These are phyloP conservation scores for Vitis labrusca DNA, from an alignment of 164 flowering plant genomes.

Conservation along the genomic window DNA sequence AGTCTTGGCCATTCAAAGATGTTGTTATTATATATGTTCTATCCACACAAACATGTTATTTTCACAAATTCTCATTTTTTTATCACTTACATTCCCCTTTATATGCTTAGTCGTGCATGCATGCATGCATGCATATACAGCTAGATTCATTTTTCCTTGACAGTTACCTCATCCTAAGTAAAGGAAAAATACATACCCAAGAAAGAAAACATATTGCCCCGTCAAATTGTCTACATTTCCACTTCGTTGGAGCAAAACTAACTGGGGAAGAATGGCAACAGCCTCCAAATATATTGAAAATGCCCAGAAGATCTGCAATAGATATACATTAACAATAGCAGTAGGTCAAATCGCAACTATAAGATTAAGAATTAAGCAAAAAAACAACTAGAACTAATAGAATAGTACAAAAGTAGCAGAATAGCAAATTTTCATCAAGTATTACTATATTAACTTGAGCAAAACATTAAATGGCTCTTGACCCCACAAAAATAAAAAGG, in stretches of 20 bases:
- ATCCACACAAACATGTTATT: too few species aligned
- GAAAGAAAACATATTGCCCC: conserved; percentile 85
- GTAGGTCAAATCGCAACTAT: background rate
- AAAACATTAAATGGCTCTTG: too few species aligned
- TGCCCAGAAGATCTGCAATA: conserved; percentile 80
- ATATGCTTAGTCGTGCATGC: background rate
- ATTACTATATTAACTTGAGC: too few species aligned
- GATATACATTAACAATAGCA: background rate
- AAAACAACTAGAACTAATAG: too few species aligned
- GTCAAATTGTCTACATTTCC: conserved; percentile 92
- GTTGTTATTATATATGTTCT: too few species aligned
- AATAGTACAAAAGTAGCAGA: too few species aligned
- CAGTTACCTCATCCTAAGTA: background rate
- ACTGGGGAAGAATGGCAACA: conserved; percentile 89
- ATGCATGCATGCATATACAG: background rate
- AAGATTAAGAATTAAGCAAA: background rate
- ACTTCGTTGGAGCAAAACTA: conserved; percentile 83
- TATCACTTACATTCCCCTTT: background rate
- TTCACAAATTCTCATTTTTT: too few species aligned
- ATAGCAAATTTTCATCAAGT: too few species aligned
- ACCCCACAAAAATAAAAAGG: too few species aligned
- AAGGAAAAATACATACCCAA: conserved; percentile 57
- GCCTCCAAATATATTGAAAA: conserved; percentile 95
- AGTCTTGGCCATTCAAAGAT: too few species aligned
- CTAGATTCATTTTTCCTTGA: background rate